Evolutionary conservation across 257 asterid genomes (phyloP).

Genomic region (Leonotis leonurus): DNA sequence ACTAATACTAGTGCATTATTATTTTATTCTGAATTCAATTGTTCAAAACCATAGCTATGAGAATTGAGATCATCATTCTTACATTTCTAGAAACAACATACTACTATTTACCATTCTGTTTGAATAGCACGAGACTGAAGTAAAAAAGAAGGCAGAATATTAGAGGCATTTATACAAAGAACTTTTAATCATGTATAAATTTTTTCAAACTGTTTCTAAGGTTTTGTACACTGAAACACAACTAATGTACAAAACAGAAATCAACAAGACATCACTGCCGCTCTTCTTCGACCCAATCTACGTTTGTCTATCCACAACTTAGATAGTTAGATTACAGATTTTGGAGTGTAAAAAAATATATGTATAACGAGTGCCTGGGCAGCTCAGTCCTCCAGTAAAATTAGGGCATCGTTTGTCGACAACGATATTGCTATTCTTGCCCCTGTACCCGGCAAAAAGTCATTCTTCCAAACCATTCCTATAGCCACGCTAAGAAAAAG

Average conservation of each 20-base stretch:
- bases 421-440: not conserved
- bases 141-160: not conserved
- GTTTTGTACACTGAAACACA: constrained; percentile 24
- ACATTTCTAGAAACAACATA: too few species aligned
- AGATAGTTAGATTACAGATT: constrained; percentile 21
- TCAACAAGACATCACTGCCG: not conserved
- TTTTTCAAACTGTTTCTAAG: constrained; percentile 26
- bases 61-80: too few species aligned
- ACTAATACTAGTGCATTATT: too few species aligned
- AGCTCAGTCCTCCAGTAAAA: not conserved
- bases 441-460: constrained; percentile 18
- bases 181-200: not conserved
- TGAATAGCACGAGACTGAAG: too few species aligned
- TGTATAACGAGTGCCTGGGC: constrained; percentile 18
- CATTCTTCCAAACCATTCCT: constrained; percentile 18
- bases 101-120: too few species aligned
- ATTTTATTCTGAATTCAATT: too few species aligned
- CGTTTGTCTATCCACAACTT: constrained; percentile 19
- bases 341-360: constrained; percentile 15
- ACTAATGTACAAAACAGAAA: constrained; percentile 39
- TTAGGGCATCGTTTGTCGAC: not conserved
- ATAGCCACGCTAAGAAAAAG: constrained; percentile 7
- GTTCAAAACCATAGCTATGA: too few species aligned
- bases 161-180: not conserved
- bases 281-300: not conserved